Evolutionary conservation across 495 filamentous ascomycete species (phyloP).

Genomic region (Evernia prunastri): DNA sequence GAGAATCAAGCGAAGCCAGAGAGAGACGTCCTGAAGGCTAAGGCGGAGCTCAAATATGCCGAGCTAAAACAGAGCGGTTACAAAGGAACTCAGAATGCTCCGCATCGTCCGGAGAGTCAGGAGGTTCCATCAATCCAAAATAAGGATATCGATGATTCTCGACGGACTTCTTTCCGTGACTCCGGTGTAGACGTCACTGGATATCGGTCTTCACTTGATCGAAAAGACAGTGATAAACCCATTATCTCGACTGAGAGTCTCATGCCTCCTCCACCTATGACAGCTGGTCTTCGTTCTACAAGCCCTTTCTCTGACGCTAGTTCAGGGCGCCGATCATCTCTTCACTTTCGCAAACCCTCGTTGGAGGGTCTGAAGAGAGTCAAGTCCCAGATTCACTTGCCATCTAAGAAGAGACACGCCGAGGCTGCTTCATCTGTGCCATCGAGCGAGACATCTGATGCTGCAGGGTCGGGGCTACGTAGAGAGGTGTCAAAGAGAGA

Average conservation of each 20-base stretch:
- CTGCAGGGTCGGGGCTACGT: conserved; percentile 30
- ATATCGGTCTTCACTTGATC: conserved; percentile 19
- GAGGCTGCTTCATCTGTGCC: conserved; percentile 18
- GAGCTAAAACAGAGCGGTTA: conserved; percentile 56
- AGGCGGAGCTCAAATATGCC: conserved; percentile 52
- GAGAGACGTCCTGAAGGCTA: conserved; percentile 33
- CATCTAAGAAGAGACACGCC: conserved; percentile 29
- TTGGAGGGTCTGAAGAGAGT: conserved; percentile 34
- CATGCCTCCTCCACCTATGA: conserved; percentile 15
- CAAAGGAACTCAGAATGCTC: conserved; percentile 34
- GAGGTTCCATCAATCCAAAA: conserved; percentile 15
- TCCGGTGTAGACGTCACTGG: conserved; percentile 30
- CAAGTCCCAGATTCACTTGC: conserved; percentile 33
- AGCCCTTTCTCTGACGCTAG: conserved; percentile 21
- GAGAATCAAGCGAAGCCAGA: conserved; percentile 34
- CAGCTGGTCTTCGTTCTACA: conserved; percentile 2
- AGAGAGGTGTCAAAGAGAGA: conserved; percentile 55
- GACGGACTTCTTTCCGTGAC: conserved; percentile 23
- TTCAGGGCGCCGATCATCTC: conserved; percentile 19
- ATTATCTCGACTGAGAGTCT: conserved; percentile 15
- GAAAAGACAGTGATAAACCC: conserved; percentile 13
- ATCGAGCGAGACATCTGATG: conserved; percentile 18
- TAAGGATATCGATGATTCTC: conserved; percentile 16
- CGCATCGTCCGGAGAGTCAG: neutral
- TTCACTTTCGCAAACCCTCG: conserved; percentile 28